These are phyloP conservation scores for Coniochaeta hoffmannii DNA, from an alignment of 2,329 filamentous ascomycete species.

Conservation along the genomic window DNA sequence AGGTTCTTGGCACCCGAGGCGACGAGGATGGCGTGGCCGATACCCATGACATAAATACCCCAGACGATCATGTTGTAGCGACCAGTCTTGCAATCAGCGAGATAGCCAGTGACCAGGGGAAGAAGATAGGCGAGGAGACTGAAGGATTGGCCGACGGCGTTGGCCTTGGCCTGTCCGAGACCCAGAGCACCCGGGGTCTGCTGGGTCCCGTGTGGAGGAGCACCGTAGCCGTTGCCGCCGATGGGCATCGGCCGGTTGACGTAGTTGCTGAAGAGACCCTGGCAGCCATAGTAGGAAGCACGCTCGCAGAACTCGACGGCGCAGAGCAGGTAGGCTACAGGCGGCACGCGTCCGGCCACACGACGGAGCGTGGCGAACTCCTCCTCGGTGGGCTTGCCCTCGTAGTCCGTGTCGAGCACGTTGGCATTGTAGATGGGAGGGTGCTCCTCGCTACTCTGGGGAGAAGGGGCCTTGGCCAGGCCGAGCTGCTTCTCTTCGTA, in stretches of 20 bases:
- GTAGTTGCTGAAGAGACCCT: conserved; percentile 51
- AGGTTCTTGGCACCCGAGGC: conserved; percentile 44
- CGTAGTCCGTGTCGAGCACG: conserved; percentile 2
- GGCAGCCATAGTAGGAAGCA: conserved; percentile 52
- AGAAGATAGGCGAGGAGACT: conserved; percentile 50
- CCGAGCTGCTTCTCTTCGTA: conserved; percentile 2
- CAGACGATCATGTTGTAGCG: conserved; percentile 66
- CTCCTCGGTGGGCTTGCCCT: conserved; percentile 37
- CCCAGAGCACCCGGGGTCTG: conserved; percentile 51
- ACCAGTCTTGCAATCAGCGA: conserved; percentile 63
- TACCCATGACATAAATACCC: conserved; percentile 58
- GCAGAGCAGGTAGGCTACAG: conserved; percentile 48
- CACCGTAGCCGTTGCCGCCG: conserved; percentile 38
- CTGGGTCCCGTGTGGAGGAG: conserved; percentile 30
- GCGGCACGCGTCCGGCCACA: conserved; percentile 43
- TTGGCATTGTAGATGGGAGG: conserved; percentile 3
- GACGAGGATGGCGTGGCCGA: conserved; percentile 63
- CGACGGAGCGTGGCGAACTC: conserved; percentile 44
- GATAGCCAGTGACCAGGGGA: conserved; percentile 45
- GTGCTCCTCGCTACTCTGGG: conserved; percentile 3
- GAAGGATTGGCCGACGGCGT: conserved; percentile 46
- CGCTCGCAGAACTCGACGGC: conserved; percentile 54
- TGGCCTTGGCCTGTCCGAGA: conserved; percentile 45
- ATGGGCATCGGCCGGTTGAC: conserved; percentile 52
- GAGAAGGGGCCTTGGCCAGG: neutral